A percentile compares a stretch with the other conserved stretches of the same genome.
These are phyloP conservation scores for Penicillium subrubescens DNA, from an alignment of 495 filamentous ascomycete genomes.

Conservation along the genomic window DNA sequence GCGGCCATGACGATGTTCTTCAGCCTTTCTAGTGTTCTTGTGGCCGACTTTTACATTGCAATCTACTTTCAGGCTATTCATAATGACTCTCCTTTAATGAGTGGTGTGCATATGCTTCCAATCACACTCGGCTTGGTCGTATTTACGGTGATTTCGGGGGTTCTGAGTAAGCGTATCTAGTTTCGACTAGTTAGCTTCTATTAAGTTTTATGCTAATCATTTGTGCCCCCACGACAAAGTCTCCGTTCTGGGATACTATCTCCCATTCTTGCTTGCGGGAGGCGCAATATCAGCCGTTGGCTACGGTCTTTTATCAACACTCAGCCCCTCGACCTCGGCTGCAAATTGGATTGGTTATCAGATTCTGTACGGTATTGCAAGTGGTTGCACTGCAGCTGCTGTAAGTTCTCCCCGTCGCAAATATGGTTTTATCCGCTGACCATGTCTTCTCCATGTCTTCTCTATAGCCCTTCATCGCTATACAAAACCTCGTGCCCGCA, in stretches of 20 bases:
- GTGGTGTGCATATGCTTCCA: slow-evolving; percentile 70
- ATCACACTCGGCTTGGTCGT: slow-evolving; percentile 51
- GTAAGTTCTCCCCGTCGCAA: slow-evolving; percentile 32
- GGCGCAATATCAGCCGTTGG: slow-evolving; percentile 59
- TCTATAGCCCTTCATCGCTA: slow-evolving; percentile 54
- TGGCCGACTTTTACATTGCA: slow-evolving; percentile 59
- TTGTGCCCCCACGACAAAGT: slow-evolving; percentile 26
- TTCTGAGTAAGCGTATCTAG: slow-evolving; percentile 16
- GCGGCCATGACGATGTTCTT: slow-evolving; percentile 21
- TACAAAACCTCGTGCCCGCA: slow-evolving; percentile 60
- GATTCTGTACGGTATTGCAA: slow-evolving; percentile 60
- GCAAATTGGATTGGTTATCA: slow-evolving; percentile 72
- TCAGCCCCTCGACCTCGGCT: slow-evolving; percentile 44
- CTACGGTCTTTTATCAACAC: slow-evolving; percentile 64
- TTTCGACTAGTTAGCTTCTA: too few relatives aligned
- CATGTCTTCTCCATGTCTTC: not conserved
- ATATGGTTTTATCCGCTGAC: not conserved
- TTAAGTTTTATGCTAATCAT: not conserved
- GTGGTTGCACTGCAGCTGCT: slow-evolving; percentile 13
- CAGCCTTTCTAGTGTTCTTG: slow-evolving; percentile 53
- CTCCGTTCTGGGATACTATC: slow-evolving; percentile 64
- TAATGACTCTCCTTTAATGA: slow-evolving; percentile 57
- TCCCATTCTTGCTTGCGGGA: slow-evolving; percentile 60
- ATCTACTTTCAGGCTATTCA: slow-evolving; percentile 80
- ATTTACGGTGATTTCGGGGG: slow-evolving; percentile 60